Evolutionary conservation across 306 rosid genomes (phyloP).

Genomic region (Leucaena leucocephala): DNA sequence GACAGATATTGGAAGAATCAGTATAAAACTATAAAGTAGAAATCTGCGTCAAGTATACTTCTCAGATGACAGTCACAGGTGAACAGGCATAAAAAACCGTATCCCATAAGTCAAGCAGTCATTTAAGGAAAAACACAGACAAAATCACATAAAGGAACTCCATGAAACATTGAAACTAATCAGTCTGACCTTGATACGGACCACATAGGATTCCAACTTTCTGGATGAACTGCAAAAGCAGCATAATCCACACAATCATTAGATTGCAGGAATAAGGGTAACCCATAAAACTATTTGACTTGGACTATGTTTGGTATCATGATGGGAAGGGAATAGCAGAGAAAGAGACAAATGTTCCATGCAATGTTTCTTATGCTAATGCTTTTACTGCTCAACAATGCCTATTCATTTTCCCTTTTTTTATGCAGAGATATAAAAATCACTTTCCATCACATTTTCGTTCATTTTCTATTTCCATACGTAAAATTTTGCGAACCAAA

Average conservation of each 20-base stretch:
- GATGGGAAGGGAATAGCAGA: not conserved
- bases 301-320: not conserved
- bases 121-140: not conserved
- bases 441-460: not conserved
- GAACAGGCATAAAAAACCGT: constrained; percentile 27
- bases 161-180: not conserved
- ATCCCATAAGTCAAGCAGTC: not conserved
- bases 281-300: not conserved
- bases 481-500: not conserved
- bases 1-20: constrained; percentile 42
- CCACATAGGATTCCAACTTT: constrained; percentile 92
- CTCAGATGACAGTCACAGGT: constrained; percentile 12
- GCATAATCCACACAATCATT: constrained; percentile 20
- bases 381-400: not conserved
- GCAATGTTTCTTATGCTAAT: not conserved
- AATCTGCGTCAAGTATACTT: constrained; percentile 30
- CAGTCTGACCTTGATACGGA: constrained; percentile 68
- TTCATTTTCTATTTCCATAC: not conserved
- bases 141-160: not conserved
- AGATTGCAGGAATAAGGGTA: constrained; percentile 9
- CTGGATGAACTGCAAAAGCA: constrained; percentile 69
- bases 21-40: constrained; percentile 26
- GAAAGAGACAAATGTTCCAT: not conserved
- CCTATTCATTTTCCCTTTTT: not conserved
- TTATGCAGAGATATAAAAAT: not conserved